Evolutionary conservation across 495 filamentous ascomycete species (phyloP).

Genomic region (Apodospora peruviana): DNA sequence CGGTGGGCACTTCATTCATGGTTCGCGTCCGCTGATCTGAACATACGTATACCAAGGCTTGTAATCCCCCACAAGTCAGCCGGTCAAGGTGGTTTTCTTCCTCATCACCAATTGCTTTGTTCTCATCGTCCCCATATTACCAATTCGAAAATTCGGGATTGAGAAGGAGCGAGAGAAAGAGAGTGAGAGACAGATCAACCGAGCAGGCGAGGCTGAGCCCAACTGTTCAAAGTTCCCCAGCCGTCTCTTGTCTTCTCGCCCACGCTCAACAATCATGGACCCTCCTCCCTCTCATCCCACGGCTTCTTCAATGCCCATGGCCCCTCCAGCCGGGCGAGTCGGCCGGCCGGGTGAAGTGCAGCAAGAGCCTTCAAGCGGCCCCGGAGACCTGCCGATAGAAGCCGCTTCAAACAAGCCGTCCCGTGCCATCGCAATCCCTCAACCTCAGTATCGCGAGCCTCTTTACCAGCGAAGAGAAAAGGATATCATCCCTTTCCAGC

Average conservation of each 20-base stretch:
- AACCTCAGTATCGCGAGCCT: background rate
- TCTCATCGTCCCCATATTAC: background rate
- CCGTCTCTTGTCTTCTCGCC: background rate
- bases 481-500: conserved; percentile 5
- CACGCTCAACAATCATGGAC: too few species aligned
- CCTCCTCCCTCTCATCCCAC: background rate
- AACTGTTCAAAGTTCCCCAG: too few species aligned
- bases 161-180: background rate
- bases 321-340: background rate
- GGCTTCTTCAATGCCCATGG: background rate
- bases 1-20: background rate
- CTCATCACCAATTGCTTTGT: background rate
- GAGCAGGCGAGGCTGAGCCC: background rate
- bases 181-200: background rate
- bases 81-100: background rate
- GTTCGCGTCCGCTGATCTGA: background rate
- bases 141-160: background rate
- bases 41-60: background rate
- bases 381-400: background rate
- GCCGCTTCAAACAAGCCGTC: conserved; percentile 7
- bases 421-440: background rate
- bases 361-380: background rate
- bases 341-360: background rate
- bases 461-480: background rate
- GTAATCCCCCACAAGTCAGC: background rate